Conservation (phyloP, 371 early-diverging fungal genomes). For the Mucor ambiguus region DNA sequence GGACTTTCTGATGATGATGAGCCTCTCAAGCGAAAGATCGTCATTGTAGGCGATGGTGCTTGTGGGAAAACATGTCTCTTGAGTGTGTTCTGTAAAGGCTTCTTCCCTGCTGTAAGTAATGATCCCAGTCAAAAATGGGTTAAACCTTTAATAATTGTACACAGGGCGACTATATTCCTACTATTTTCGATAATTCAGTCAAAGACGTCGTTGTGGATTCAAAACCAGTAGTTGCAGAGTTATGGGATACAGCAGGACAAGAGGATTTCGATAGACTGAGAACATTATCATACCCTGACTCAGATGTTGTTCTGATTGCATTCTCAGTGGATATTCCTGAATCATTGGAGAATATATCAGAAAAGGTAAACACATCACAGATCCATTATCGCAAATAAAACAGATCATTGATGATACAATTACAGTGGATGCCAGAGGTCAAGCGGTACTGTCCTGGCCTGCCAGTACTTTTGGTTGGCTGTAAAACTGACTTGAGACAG, state of each 20-base stretch:
- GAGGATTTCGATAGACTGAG: constrained; percentile 57
- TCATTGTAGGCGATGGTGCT: constrained; percentile 74
- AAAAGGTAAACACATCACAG: constrained; percentile 14
- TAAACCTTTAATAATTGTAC: not conserved
- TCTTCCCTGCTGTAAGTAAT: constrained; percentile 55
- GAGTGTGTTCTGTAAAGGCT: constrained; percentile 57
- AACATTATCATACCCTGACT: constrained; percentile 51
- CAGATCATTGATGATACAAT: not conserved
- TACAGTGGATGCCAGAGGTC: constrained; percentile 60
- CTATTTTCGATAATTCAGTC: constrained; percentile 83
- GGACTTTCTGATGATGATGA: constrained; percentile 16
- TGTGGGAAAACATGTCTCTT: constrained; percentile 71
- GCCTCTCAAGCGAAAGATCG: constrained; percentile 56
- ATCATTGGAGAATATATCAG: constrained; percentile 44
- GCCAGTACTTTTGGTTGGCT: constrained; percentile 49
- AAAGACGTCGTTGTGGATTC: constrained; percentile 75
- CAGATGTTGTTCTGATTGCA: constrained; percentile 50
- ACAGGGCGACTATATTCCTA: constrained; percentile 48
- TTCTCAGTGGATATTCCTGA: constrained; percentile 52
- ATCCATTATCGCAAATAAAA: not conserved
- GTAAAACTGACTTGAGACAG: constrained; percentile 55
- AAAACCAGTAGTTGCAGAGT: constrained; percentile 70
- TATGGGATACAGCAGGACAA: constrained; percentile 90
- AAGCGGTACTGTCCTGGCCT: constrained; percentile 43
- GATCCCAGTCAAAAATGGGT: not conserved